Evolutionary conservation across 371 early-diverging fungal species (phyloP), one percentile per base, ranked within the genome.

Genomic region (Mucor saturninus): DNA sequence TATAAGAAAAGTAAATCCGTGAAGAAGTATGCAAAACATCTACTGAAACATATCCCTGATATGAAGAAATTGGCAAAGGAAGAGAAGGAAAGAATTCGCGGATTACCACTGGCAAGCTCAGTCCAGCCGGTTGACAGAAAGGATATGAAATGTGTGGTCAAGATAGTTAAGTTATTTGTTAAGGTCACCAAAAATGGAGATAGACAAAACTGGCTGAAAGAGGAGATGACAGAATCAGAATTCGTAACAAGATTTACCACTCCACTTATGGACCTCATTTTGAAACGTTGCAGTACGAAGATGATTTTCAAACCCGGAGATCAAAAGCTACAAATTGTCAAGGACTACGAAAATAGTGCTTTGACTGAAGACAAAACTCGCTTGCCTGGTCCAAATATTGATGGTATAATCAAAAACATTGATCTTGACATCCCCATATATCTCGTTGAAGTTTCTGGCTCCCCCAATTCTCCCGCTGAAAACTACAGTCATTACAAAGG

Each of bases 221-320:
- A 75, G 14, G 68, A 60, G 31, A 72, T 13, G 37, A 67, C 52
- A 26, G 74, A 72, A 43, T 71, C 72, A 40, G 79, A 61, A 5
- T 48, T 26, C 26, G 28, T 11, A 35, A 30, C 54, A 54, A 61
- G 46, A 38, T 61, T 55, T 38, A 46, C 8, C 55, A 61, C 49
- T 28, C 53, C 43, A 48, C 49, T 54, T 39, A 62, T 62, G 3
- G 55, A 62, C 26, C 56, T 62, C 38, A 38, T 38, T 49, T 29
- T 62, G 55, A 54, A 62, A 55, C 46, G 49, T 2, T 62, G 55
- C 48, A 35, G 49, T 28, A 54, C 49, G 9, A 54, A 48, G 38
- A 46, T 62, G 49, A 62, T 11, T 4, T 63, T 63, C 52, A 56
- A 52, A 26, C 57, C 63, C 21, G 56, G 63, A 2, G 43, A 63